Evolutionary conservation across 2,329 filamentous ascomycete species (phyloP).

Genomic region (Nemania diffusa): DNA sequence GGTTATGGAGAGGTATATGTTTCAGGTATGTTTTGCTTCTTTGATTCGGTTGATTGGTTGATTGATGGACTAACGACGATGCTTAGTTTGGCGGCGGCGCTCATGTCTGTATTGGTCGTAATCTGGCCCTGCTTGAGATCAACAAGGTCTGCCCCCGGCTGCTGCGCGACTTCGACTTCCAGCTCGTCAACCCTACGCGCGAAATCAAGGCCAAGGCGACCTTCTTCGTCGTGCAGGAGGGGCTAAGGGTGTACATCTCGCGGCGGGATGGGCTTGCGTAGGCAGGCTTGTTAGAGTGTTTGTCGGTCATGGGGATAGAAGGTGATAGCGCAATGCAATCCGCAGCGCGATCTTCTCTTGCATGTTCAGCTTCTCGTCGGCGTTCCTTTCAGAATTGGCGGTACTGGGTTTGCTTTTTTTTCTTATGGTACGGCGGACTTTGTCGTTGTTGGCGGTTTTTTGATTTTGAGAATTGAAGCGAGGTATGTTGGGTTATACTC

Average conservation of each 20-base stretch:
- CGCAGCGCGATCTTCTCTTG: no score
- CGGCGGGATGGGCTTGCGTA: conserved; percentile 39
- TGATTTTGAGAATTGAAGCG: no score
- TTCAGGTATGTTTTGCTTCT: conserved; percentile 54
- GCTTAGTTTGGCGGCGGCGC: conserved; percentile 63
- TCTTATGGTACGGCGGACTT: no score
- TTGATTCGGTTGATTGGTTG: neutral
- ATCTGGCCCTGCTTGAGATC: conserved; percentile 66
- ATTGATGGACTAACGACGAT: neutral
- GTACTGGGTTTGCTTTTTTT: no score
- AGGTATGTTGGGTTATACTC: no score
- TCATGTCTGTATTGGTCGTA: conserved; percentile 65
- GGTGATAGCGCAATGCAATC: no score
- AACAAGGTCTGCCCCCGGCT: conserved; percentile 68
- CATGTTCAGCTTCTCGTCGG: no score
- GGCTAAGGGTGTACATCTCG: conserved; percentile 63
- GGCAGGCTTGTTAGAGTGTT: neutral
- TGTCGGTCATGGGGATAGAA: neutral
- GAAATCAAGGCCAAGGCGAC: conserved; percentile 64
- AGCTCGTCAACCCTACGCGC: conserved; percentile 61
- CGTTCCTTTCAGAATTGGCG: no score
- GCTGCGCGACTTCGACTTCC: conserved; percentile 64
- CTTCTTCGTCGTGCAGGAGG: conserved; percentile 69
- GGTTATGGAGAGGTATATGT: conserved; percentile 66
- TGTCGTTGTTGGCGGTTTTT: no score